Evolutionary conservation across 495 filamentous ascomycete genomes (phyloP).

Genomic region (Jackrogersella minutella): DNA sequence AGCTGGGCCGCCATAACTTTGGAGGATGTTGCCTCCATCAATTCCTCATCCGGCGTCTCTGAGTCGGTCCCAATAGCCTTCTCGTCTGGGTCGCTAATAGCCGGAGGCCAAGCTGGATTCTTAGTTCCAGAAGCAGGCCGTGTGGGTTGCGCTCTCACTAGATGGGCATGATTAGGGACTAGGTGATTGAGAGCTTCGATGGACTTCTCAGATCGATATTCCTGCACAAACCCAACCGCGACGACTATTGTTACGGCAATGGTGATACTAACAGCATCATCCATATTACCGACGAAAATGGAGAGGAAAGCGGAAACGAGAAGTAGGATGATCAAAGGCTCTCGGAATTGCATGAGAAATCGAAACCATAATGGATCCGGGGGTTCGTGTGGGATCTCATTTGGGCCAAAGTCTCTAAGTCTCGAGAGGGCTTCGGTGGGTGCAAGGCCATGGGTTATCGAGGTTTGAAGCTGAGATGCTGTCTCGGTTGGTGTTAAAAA

Average conservation of each 20-base stretch:
- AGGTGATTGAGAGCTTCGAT: conserved; percentile 93
- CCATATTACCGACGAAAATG: conserved; percentile 91
- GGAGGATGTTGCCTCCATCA: conserved; percentile 74
- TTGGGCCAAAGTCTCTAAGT: conserved; percentile 81
- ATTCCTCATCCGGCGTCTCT: conserved; percentile 56
- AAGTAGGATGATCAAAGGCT: conserved; percentile 88
- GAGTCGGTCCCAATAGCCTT: conserved; percentile 43
- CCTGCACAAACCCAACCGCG: conserved; percentile 94
- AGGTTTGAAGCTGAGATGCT: conserved; percentile 81
- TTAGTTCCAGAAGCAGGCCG: conserved; percentile 41
- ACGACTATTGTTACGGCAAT: conserved; percentile 97
- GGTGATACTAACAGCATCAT: conserved; percentile 94
- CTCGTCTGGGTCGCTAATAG: conserved; percentile 42
- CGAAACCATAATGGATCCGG: conserved; percentile 94
- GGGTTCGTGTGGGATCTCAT: conserved; percentile 92
- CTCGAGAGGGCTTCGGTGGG: conserved; percentile 81
- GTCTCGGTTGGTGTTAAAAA: conserved; percentile 76
- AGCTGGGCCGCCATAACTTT: conserved; percentile 87
- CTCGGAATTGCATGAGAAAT: conserved; percentile 95
- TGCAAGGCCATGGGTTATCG: conserved; percentile 78
- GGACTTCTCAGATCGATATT: conserved; percentile 97
- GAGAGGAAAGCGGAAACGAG: conserved; percentile 89
- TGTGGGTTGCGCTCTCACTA: conserved; percentile 70
- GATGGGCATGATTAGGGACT: conserved; percentile 91
- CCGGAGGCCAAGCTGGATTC: conserved; percentile 56